Evolutionary conservation across 1,284 basidiomycete genomes (phyloP), one percentile per base, ranked within the genome.

Genomic region (Naganishia liquefaciens): DNA sequence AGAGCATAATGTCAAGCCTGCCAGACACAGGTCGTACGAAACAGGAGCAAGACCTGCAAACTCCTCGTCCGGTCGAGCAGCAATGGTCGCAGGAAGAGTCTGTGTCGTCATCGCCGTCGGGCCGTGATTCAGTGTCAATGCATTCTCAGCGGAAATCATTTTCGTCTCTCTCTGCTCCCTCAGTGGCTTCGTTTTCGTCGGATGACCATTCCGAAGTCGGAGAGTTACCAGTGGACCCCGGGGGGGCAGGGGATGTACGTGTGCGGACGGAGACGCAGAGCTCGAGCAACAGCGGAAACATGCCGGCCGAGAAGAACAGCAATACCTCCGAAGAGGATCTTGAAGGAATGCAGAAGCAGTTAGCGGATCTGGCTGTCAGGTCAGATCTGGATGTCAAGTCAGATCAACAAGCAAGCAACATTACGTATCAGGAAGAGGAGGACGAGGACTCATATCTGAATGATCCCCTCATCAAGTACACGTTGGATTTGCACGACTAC

Each of bases 191-290:
- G 23, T 46, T 60, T 10, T 60, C 57, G 33, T 21, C 46, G 11
- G 57, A 50, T 33, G 57, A 60, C 11, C 57, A 25, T 40, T 60
- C 57, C 11, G 57, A 60, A 50, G 57, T 60, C 9, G 57, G 57
- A 19, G 57, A 60, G 46, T 37, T 60, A 11, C 57, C 57, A 19
- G 46, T 40, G 11, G 37, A 57, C 2, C 7, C 27, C 2, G 23
- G 15, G 30, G 5, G 5, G 7, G 15, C 57, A 9, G 39, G 25
- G 9, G 33, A 60, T 21, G 33, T 50, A 13, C n/a, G 33, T 5
- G n/a, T 50, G n/a, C 28, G 49, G 7, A 25, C 37, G 3, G 46
- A 47, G 21, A 50, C 10, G 33, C 33, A 49, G 11, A 50, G 57
- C 25, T 25, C 37, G 17, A 25, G 57, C 10, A 19, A 25, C 15